These are phyloP conservation scores for Tolypocladium amazonense DNA, from an alignment of 2,329 filamentous ascomycete species.

Conservation along the genomic window DNA sequence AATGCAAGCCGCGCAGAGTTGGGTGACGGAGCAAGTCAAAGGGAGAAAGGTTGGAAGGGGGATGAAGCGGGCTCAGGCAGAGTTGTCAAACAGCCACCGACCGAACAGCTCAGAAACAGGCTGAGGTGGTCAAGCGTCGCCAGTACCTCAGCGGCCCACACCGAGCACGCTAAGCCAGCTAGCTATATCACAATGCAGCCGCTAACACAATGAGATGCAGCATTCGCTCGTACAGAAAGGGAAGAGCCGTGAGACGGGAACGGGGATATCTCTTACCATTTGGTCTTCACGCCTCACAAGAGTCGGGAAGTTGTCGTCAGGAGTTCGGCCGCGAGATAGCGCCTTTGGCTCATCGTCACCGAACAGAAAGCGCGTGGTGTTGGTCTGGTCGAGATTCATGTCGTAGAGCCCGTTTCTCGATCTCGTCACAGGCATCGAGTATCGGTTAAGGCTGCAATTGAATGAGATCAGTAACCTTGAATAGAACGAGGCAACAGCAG, in stretches of 20 bases:
- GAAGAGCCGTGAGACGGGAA: not conserved
- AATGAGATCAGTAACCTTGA: conserved; percentile 10
- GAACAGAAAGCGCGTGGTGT: conserved; percentile 78
- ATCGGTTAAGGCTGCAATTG: conserved; percentile 63
- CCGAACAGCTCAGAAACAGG: not conserved
- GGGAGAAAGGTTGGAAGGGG: not conserved
- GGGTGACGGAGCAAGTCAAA: not conserved
- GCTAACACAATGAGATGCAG: not conserved
- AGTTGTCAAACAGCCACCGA: not conserved
- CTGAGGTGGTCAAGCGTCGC: not conserved
- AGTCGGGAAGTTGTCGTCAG: conserved; percentile 81
- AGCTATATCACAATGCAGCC: not conserved
- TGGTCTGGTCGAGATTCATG: conserved; percentile 67
- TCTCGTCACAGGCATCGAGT: conserved; percentile 82
- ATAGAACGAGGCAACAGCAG: not conserved
- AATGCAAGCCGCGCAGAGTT: not conserved
- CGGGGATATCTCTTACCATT: conserved; percentile 31
- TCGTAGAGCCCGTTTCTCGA: conserved; percentile 58
- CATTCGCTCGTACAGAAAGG: not conserved
- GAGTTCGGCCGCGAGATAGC: conserved; percentile 39
- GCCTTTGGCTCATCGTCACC: conserved; percentile 60
- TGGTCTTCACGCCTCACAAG: conserved; percentile 56
- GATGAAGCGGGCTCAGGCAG: no score
- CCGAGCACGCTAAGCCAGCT: not conserved
- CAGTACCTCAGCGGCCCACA: not conserved